phyloP scores from a whole-genome alignment of 805 yeast species.

The Blastobotrys parvus region DNA sequence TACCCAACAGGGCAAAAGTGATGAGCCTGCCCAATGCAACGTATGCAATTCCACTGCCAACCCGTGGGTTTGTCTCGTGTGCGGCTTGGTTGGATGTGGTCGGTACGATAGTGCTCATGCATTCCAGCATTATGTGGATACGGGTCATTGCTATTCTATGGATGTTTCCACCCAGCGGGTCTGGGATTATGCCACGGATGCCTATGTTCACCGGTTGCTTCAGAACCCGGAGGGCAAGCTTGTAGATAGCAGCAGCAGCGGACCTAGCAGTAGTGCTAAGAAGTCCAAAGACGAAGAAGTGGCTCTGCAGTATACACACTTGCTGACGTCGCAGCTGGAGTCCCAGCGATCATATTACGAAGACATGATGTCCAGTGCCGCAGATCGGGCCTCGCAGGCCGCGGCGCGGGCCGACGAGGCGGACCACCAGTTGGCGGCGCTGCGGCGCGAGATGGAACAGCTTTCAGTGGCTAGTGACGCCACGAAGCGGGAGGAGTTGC shows the following conservation, averaged over 20 bases:
- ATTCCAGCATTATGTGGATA: slow-evolving; percentile 63
- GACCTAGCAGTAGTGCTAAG: background rate
- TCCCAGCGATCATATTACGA: slow-evolving; percentile 83
- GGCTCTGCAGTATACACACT: slow-evolving; percentile 71
- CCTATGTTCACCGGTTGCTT: slow-evolving; percentile 76
- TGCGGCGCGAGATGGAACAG: slow-evolving; percentile 7
- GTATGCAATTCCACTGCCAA: slow-evolving; percentile 51
- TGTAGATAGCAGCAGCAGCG: slow-evolving; percentile 46
- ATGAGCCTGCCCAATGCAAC: slow-evolving; percentile 17
- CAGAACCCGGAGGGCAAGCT: slow-evolving; percentile 84
- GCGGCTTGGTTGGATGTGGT: slow-evolving; percentile 92
- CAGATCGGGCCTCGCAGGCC: slow-evolving; percentile 21
- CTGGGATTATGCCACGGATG: slow-evolving; percentile 92
- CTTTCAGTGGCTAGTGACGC: slow-evolving; percentile 1
- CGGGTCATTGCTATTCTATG: slow-evolving; percentile 88
- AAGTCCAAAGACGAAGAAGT: slow-evolving; percentile 24
- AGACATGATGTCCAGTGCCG: slow-evolving; percentile 33
- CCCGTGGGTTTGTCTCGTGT: slow-evolving; percentile 81
- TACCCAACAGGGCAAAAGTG: slow-evolving; percentile 29
- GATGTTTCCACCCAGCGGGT: slow-evolving; percentile 76
- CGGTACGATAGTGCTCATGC: slow-evolving; percentile 83
- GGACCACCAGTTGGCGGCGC: slow-evolving; percentile 14
- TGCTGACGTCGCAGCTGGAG: slow-evolving; percentile 71
- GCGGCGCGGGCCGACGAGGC: slow-evolving; percentile 18
- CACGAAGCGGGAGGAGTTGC: slow-evolving; percentile 6